Evolutionary conservation across 2,329 filamentous ascomycete genomes (phyloP).

Genomic region (Colletotrichum shisoi): DNA sequence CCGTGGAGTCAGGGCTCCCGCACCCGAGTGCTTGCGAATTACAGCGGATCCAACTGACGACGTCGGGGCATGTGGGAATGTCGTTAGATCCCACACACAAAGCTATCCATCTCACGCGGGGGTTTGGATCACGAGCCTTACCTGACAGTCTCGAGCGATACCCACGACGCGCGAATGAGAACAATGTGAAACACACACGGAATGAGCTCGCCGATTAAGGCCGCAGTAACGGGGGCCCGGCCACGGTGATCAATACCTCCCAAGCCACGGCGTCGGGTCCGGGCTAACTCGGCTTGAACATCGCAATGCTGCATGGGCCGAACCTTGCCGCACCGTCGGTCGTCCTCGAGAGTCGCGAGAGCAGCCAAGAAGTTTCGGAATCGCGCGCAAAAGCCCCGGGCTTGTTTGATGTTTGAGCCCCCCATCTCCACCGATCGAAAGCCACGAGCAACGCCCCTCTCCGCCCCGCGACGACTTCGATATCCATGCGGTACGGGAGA

Average conservation of each 20-base stretch:
- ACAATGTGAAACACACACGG: conserved; percentile 1
- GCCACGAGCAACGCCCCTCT: neutral
- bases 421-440: neutral
- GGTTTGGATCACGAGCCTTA: neutral
- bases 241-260: neutral
- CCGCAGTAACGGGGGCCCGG: conserved; percentile 3
- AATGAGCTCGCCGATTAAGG: neutral
- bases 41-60: conserved; percentile 8
- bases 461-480: neutral
- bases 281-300: neutral
- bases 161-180: neutral
- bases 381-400: neutral
- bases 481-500: conserved; percentile 2
- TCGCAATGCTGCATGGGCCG: conserved; percentile 9
- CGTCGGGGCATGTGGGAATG: conserved; percentile 10
- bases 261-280: conserved; percentile 1
- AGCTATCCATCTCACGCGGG: neutral
- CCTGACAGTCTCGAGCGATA: conserved; percentile 1
- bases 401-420: conserved; percentile 19
- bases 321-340: neutral
- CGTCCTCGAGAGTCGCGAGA: neutral
- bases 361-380: conserved; percentile 17
- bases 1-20: conserved; percentile 18
- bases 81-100: neutral
- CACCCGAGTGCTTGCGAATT: conserved; percentile 25